Base-by-base conservation (phyloP, 306 rosid species). In the Citrullus mucosospermus region DNA sequence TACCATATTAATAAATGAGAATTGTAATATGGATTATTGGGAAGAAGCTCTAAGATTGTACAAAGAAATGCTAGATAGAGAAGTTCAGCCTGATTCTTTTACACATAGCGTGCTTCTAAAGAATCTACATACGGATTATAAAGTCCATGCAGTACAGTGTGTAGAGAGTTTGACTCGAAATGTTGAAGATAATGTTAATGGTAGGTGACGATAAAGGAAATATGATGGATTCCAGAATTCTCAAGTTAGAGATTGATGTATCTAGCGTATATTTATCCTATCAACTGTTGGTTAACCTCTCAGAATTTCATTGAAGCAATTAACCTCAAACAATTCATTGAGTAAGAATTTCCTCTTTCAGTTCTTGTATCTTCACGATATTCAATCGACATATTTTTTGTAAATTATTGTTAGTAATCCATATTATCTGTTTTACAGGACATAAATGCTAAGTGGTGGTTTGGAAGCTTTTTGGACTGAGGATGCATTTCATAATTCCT, bases 1-100 rank as follows among this genome's bases (percentile, higher is more conserved):
- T 88, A 93, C 96, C 44, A 89, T 93, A 66, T 85, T 93, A 69
- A 91, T 93, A 79, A 88, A 85, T 70, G 93, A 86, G 88, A 91
- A 86, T 65, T 84, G 91, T 86, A 84, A 88, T 76, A 77, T 80
- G 65, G 87, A 86, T 58, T 78, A 78, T 58, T 93, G 96, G 98
- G 81, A 81, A 77, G 98, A 93, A 70, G 92, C 94, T 74, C 79
- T 88, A 78, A 86, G 86, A 78, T 79, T 93, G 87, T 93, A 93
- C 80, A 87, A 73, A 83, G 84, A 87, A 72, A 93, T 93, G 96
- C 86, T 88, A 67, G 94, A 88, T 84, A 88, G 85, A 83, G 85
- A 82, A 75, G 83, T 93, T 67, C 86, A 86, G 79, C 98, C 98
- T 9, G 96, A 91, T 86, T 89, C 87, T 78, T 87, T 78, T 84